A percentile compares a stretch with the other conserved stretches of the same genome.
Evolutionary conservation across 768 basidiomycete species (phyloP).

Genomic region (Auricularia cornea): DNA sequence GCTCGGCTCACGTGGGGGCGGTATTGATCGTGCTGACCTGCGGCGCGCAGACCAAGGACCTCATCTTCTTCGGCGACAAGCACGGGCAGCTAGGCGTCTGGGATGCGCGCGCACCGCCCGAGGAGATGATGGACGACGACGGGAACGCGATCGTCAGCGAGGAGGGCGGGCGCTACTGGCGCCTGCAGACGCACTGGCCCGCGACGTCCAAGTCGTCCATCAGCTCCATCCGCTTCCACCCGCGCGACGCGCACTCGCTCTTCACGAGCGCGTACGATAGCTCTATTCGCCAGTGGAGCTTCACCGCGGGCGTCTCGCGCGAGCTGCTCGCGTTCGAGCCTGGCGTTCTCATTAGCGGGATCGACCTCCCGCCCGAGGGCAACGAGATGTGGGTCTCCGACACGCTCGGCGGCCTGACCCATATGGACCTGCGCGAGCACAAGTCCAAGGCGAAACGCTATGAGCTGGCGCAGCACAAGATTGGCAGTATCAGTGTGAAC

Average conservation of each 20-base stretch:
- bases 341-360: constrained; percentile 53
- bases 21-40: background rate
- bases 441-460: constrained; percentile 50
- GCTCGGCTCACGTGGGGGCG: background rate
- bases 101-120: constrained; percentile 67
- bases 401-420: constrained; percentile 58
- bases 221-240: constrained; percentile 69
- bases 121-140: constrained; percentile 59
- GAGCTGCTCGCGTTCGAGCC: constrained; percentile 56
- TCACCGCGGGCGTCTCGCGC: constrained; percentile 60
- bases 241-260: constrained; percentile 65
- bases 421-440: constrained; percentile 63
- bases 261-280: constrained; percentile 80
- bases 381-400: constrained; percentile 85
- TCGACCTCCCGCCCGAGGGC: constrained; percentile 60
- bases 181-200: constrained; percentile 78
- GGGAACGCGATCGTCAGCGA: constrained; percentile 34
- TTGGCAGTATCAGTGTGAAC: constrained; percentile 75
- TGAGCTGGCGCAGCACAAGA: constrained; percentile 56
- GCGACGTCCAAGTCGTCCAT: constrained; percentile 72
- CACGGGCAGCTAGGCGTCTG: constrained; percentile 78
- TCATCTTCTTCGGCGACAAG: constrained; percentile 88
- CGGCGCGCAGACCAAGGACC: constrained; percentile 47
- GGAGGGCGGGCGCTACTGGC: constrained; percentile 73
- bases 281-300: constrained; percentile 64